Percentiles rank a stretch among this genome's conserved stretches.
Conservation (phyloP, 371 early-diverging fungal genomes). For the Mortierella sp. region DNA sequence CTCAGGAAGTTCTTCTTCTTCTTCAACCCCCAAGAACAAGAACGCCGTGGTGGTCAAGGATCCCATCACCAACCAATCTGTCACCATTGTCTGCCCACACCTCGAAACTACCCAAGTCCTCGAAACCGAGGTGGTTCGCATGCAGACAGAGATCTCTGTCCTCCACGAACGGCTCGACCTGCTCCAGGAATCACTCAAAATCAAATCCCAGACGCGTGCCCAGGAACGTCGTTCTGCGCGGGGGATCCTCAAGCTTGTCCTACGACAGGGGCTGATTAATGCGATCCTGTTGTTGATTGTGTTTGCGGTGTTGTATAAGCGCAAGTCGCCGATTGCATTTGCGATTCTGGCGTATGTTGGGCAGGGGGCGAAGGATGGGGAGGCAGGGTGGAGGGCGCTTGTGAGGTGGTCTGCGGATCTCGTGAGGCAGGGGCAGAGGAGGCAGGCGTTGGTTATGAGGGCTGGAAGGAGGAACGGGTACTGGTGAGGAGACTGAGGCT, state of each 20-base stretch:
- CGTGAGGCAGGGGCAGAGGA: conserved; percentile 27
- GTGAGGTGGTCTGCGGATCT: conserved; percentile 39
- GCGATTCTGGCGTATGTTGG: conserved; percentile 50
- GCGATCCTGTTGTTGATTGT: conserved; percentile 44
- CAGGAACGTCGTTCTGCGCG: conserved; percentile 41
- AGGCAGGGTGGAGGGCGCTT: conserved; percentile 51
- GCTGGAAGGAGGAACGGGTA: conserved; percentile 53
- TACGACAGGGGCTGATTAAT: conserved; percentile 56
- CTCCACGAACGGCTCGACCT: conserved; percentile 47
- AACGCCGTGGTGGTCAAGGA: conserved; percentile 38
- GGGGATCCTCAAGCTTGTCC: conserved; percentile 39
- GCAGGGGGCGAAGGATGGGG: conserved; percentile 45
- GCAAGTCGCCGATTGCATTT: conserved; percentile 51
- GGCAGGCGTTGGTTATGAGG: conserved; percentile 26
- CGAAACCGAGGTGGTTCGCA: conserved; percentile 38
- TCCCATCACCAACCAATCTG: conserved; percentile 30
- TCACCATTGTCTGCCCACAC: conserved; percentile 48
- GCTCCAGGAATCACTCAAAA: conserved; percentile 49
- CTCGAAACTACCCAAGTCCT: conserved; percentile 23
- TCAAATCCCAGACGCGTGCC: conserved; percentile 32
- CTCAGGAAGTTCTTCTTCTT: conserved; percentile 18
- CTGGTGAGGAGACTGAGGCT: conserved; percentile 20
- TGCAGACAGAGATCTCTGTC: conserved; percentile 50
- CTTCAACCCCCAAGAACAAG: conserved; percentile 13
- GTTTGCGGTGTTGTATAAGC: conserved; percentile 53